Percentiles rank a stretch among this genome's conserved stretches.
phyloP scores from a whole-genome alignment of 768 basidiomycete species.

The Suillus fuscotomentosus region DNA sequence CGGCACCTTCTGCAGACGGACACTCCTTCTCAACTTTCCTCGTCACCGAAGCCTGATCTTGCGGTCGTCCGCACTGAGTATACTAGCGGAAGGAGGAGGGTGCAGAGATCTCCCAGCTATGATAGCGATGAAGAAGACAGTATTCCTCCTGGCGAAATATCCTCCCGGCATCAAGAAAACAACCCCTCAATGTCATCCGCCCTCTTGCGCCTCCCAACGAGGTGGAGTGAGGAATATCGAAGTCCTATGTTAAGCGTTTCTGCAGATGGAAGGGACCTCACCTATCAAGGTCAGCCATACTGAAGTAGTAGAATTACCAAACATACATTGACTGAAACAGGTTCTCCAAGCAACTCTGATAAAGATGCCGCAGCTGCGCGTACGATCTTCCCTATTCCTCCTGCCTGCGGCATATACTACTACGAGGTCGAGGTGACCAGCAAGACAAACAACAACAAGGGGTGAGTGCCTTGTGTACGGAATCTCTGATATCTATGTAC shows the following conservation, averaged over 20 bases:
- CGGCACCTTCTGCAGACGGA: slow-evolving; percentile 67
- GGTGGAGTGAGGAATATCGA: slow-evolving; percentile 75
- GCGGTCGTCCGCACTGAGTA: slow-evolving; percentile 19
- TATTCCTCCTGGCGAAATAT: slow-evolving; percentile 46
- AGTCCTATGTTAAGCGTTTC: slow-evolving; percentile 59
- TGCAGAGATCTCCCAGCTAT: slow-evolving; percentile 39
- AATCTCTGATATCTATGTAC: slow-evolving; percentile 12
- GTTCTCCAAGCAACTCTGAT: slow-evolving; percentile 58
- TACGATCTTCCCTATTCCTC: slow-evolving; percentile 74
- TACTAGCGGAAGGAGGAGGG: slow-evolving; percentile 14
- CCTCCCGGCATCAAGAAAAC: slow-evolving; percentile 18
- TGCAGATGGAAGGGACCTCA: slow-evolving; percentile 70
- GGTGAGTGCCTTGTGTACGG: slow-evolving; percentile 43
- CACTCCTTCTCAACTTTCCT: slow-evolving; percentile 33
- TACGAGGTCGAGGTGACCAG: slow-evolving; percentile 86
- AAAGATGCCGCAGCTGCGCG: slow-evolving; percentile 85
- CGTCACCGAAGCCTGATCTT: slow-evolving; percentile 38
- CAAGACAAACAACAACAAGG: slow-evolving; percentile 77
- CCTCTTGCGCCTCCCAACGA: slow-evolving; percentile 63
- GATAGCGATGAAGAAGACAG: slow-evolving; percentile 73
- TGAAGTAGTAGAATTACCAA: slow-evolving; percentile 2
- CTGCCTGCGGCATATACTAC: slow-evolving; percentile 90
- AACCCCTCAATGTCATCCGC: slow-evolving; percentile 29
- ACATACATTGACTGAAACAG: slow-evolving; percentile 27
- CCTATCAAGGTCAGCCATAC: slow-evolving; percentile 55